Evolutionary conservation across 352 stramenopile species (phyloP).

Genomic region (Phytophthora ohioensis): DNA sequence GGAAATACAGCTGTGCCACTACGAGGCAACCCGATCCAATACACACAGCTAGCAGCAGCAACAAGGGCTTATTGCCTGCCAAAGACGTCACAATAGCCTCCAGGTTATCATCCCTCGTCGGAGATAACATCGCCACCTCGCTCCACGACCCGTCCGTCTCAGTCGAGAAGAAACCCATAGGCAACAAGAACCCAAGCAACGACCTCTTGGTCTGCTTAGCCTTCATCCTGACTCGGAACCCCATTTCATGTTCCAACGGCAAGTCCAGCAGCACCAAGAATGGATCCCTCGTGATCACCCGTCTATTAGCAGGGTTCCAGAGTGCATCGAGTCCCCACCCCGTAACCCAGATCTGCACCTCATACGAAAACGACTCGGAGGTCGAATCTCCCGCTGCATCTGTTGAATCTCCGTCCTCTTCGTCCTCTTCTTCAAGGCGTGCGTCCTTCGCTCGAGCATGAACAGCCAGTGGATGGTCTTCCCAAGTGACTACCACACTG

Average conservation of each 20-base stretch:
- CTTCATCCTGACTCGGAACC: slow-evolving; percentile 68
- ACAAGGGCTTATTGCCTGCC: slow-evolving; percentile 56
- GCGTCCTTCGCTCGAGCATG: slow-evolving; percentile 26
- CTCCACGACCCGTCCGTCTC: slow-evolving; percentile 72
- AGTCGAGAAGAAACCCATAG: slow-evolving; percentile 49
- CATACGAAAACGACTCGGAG: slow-evolving; percentile 49
- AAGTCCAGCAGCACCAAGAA: slow-evolving; percentile 68
- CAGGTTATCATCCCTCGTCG: slow-evolving; percentile 57
- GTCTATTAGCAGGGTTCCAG: slow-evolving; percentile 67
- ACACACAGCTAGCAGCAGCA: slow-evolving; percentile 52
- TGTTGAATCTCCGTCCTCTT: slow-evolving; percentile 1
- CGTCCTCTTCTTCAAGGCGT: slow-evolving; percentile 19
- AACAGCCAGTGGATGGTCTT: slow-evolving; percentile 56
- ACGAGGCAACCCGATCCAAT: slow-evolving; percentile 62
- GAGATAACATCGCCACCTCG: slow-evolving; percentile 50
- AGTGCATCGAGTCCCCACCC: slow-evolving; percentile 68
- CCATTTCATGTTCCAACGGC: slow-evolving; percentile 59
- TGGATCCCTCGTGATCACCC: slow-evolving; percentile 53
- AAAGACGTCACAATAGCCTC: slow-evolving; percentile 63
- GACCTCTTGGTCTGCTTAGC: slow-evolving; percentile 40
- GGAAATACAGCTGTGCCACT: slow-evolving; percentile 47
- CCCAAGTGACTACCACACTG: slow-evolving; percentile 74
- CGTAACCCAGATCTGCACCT: slow-evolving; percentile 78
- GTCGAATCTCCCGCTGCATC: background rate
- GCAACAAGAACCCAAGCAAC: slow-evolving; percentile 38